Conservation (phyloP, 164 flowering plant genomes). For the Sextonia rubra region DNA sequence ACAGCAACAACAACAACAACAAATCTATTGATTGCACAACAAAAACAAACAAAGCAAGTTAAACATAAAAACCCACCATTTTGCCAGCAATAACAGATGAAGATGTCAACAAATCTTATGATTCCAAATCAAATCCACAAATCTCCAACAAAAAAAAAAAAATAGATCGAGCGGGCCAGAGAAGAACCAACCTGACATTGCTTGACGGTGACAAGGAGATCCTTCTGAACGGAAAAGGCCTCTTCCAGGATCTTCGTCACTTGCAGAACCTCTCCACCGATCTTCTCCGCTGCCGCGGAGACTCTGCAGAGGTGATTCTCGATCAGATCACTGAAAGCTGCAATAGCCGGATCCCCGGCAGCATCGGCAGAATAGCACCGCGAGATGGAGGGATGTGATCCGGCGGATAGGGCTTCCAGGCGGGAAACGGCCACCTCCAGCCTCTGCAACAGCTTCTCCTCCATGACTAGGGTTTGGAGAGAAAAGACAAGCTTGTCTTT, state of each 20-base stretch:
- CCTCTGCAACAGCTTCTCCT: conserved; percentile 66
- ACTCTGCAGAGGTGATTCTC: conserved; percentile 43
- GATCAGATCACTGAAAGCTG: conserved; percentile 65
- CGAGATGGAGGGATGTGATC: conserved; percentile 1
- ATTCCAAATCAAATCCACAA: not conserved
- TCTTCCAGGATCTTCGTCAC: conserved; percentile 52
- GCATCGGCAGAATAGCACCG: conserved; percentile 8
- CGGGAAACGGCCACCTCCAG: conserved; percentile 83
- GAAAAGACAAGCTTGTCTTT: too few species aligned
- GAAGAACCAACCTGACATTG: conserved; percentile 50
- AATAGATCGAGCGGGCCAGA: not conserved
- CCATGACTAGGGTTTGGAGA: conserved; percentile 38
- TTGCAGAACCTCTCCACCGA: conserved; percentile 79
- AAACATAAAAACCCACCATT: too few species aligned
- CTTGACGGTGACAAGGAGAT: conserved; percentile 69
- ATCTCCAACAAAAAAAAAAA: not conserved
- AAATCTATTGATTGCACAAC: too few species aligned
- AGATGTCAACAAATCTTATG: too few species aligned
- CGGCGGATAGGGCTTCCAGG: conserved; percentile 53
- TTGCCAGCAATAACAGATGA: too few species aligned
- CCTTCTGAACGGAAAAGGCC: conserved; percentile 65
- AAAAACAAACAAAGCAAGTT: too few species aligned
- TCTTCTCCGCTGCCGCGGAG: conserved; percentile 69
- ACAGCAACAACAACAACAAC: too few species aligned
- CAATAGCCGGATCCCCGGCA: conserved; percentile 52